Evolutionary conservation across 441 rosid genomes (phyloP).

Genomic region (Metrosideros polymorpha): DNA sequence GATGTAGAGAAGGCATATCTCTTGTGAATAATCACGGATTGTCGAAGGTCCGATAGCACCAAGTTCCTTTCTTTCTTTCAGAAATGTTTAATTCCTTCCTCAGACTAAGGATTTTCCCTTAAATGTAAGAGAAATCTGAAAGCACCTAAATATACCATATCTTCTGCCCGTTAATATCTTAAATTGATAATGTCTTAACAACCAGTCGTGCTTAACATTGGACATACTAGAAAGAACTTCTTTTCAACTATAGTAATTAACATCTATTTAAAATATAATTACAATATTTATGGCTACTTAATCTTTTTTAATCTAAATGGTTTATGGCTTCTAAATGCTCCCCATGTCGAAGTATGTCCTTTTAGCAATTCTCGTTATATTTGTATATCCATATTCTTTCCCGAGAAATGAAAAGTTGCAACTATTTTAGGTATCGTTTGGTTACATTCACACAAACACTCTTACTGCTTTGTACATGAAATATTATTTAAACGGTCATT

Average conservation of each 20-base stretch:
- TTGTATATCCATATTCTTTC: not conserved
- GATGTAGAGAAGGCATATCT: not conserved
- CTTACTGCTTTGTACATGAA: too few relatives aligned
- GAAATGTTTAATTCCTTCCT: not conserved
- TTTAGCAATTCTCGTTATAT: too few relatives aligned
- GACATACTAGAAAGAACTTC: not conserved
- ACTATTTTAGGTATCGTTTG: too few relatives aligned
- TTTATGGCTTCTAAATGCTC: not conserved
- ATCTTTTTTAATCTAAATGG: not conserved
- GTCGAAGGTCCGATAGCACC: not conserved
- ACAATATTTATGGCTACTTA: not conserved
- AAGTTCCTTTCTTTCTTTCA: not conserved
- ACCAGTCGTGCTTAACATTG: not conserved
- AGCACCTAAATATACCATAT: not conserved
- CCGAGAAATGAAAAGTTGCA: too few relatives aligned
- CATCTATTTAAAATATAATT: not conserved
- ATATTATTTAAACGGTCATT: not conserved
- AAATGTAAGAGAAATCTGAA: not conserved
- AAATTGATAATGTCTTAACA: not conserved
- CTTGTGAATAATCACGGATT: not conserved
- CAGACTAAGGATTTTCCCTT: not conserved
- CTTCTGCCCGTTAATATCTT: not conserved
- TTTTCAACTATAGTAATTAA: not conserved
- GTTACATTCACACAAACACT: too few relatives aligned
- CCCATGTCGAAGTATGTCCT: not conserved